Percentiles rank a stretch among this genome's conserved stretches.
These are phyloP conservation scores for Aspergillus amoenus DNA, from an alignment of 2,329 filamentous ascomycete species.

Conservation along the genomic window DNA sequence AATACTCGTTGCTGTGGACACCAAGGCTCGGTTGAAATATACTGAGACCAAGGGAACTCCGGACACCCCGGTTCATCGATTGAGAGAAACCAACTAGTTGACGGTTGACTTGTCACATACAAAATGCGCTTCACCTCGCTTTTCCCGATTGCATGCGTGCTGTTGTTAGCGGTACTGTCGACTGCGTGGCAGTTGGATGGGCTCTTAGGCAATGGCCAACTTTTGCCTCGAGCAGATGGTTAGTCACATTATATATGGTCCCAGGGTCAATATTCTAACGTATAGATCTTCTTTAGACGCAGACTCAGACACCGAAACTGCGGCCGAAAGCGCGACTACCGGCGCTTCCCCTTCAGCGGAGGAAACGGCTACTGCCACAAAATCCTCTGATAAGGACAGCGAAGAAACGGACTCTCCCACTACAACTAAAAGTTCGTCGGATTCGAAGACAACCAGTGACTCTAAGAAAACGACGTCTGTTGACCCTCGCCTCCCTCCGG, in stretches of 20 bases:
- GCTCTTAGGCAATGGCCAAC: slow-evolving; percentile 17
- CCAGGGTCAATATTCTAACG: not conserved
- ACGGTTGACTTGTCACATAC: slow-evolving; percentile 3
- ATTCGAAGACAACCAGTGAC: slow-evolving; percentile 16
- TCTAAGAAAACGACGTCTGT: slow-evolving; percentile 41
- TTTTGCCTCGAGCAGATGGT: slow-evolving; percentile 29
- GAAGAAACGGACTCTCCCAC: not conserved
- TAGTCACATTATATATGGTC: not conserved
- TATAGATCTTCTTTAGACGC: not conserved
- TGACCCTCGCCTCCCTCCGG: slow-evolving; percentile 55
- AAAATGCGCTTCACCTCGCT: slow-evolving; percentile 35
- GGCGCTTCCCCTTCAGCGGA: slow-evolving; percentile 15
- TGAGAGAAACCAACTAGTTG: not conserved
- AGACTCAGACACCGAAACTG: slow-evolving; percentile 15
- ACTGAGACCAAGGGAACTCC: not conserved
- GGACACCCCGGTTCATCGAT: not conserved
- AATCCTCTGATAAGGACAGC: slow-evolving; percentile 12
- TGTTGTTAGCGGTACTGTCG: slow-evolving; percentile 32
- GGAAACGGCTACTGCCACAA: slow-evolving; percentile 18
- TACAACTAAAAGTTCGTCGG: slow-evolving; percentile 9
- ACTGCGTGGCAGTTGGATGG: slow-evolving; percentile 30
- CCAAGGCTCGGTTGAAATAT: not conserved
- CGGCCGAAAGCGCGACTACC: slow-evolving; percentile 21
- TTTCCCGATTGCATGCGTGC: slow-evolving; percentile 32
- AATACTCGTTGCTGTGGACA: slow-evolving; percentile 10